Evolutionary conservation across 768 basidiomycete genomes (phyloP).

Genomic region (Dictyophora rubrovolvata): DNA sequence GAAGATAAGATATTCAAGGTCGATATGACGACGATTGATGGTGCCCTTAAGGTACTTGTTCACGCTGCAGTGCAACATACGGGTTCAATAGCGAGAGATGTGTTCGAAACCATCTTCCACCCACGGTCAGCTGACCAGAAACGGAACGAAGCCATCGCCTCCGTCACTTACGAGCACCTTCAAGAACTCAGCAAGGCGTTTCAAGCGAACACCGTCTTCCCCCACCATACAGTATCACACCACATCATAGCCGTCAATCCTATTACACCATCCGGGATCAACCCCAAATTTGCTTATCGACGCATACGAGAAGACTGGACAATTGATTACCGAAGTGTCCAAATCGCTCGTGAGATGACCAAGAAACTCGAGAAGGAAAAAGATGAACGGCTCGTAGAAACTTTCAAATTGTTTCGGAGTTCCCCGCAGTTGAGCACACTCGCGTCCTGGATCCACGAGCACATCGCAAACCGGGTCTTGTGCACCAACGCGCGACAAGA

Average conservation of each 20-base stretch:
- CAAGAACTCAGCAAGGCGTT: neutral
- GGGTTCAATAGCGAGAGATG: neutral
- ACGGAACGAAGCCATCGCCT: neutral
- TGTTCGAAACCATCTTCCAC: neutral
- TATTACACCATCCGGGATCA: neutral
- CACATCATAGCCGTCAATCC: neutral
- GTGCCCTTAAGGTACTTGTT: neutral
- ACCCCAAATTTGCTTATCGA: neutral
- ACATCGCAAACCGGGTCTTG: neutral
- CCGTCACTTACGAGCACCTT: neutral
- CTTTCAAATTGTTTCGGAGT: neutral
- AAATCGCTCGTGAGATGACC: neutral
- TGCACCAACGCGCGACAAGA: no score
- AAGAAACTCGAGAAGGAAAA: neutral
- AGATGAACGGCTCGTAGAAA: neutral
- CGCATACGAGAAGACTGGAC: neutral
- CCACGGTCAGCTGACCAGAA: neutral
- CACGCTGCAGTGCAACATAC: neutral
- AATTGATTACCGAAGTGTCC: neutral
- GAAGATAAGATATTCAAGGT: neutral
- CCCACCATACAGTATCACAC: neutral
- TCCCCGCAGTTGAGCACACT: neutral
- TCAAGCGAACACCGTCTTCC: neutral
- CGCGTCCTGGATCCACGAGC: neutral
- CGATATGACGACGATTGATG: neutral